Evolutionary conservation across 2,329 filamentous ascomycete species (phyloP).

Genomic region (Curvularia spicifera): DNA sequence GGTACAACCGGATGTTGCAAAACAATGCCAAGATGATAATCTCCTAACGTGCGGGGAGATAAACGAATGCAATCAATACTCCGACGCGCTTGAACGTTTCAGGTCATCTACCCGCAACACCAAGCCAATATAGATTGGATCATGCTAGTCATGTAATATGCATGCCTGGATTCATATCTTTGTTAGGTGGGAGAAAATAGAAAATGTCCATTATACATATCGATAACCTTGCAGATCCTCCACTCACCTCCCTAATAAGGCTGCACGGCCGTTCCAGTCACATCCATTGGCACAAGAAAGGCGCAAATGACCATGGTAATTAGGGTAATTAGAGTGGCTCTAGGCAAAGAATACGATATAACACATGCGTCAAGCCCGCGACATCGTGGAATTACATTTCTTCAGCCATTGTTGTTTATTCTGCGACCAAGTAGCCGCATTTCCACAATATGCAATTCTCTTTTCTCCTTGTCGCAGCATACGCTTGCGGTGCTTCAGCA

Average conservation of each 20-base stretch:
- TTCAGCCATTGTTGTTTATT: not conserved
- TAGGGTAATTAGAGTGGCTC: not conserved
- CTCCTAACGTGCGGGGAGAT: constrained; percentile 10
- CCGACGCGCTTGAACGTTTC: constrained; percentile 20
- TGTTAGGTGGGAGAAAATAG: constrained; percentile 2
- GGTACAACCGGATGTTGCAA: no score
- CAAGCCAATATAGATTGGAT: constrained; percentile 18
- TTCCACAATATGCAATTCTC: constrained; percentile 30
- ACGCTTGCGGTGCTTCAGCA: constrained; percentile 29
- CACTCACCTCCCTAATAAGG: constrained; percentile 10
- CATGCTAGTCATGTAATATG: constrained; percentile 4
- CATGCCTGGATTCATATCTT: not conserved
- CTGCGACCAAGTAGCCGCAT: not conserved
- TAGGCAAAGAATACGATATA: not conserved
- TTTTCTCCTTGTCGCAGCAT: constrained; percentile 28
- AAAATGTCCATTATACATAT: not conserved
- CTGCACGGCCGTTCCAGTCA: not conserved
- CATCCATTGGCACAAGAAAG: not conserved
- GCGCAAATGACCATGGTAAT: not conserved
- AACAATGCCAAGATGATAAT: constrained; percentile 7
- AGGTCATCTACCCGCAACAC: constrained; percentile 6
- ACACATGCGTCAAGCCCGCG: not conserved
- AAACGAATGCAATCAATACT: constrained; percentile 11
- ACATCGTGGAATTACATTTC: not conserved
- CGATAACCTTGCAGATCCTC: constrained; percentile 4